A percentile compares a stretch with the other conserved stretches of the same genome.
Conservation (phyloP, 768 basidiomycete genomes). For the Omphalotus guepiniiformis region DNA sequence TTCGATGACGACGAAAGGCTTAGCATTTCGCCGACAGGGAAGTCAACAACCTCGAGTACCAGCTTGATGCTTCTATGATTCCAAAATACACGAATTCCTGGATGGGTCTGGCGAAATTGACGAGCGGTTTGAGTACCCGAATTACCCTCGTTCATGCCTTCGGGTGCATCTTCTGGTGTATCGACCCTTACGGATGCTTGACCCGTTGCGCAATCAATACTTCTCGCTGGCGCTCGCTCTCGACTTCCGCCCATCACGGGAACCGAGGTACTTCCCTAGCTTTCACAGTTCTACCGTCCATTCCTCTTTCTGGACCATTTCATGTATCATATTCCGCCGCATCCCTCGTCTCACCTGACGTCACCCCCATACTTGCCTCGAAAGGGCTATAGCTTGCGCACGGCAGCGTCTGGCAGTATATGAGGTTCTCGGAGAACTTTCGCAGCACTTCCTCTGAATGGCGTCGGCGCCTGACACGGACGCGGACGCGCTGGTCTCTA, state of each 20-base stretch:
- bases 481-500: conserved; percentile 8
- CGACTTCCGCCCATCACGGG: neutral
- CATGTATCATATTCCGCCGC: neutral
- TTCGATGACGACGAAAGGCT: neutral
- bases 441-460: conserved; percentile 24
- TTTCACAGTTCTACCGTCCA: too few species aligned
- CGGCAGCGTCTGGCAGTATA: conserved; percentile 14
- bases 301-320: neutral
- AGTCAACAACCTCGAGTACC: conserved; percentile 3
- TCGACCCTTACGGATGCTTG: too few species aligned
- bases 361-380: neutral
- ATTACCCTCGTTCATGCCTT: neutral
- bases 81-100: neutral
- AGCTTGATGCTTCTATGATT: neutral
- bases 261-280: neutral
- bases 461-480: conserved; percentile 11
- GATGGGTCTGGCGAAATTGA: neutral
- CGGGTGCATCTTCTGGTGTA: neutral
- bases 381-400: neutral
- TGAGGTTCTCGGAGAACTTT: conserved; percentile 20
- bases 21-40: conserved; percentile 4
- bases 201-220: too few species aligned
- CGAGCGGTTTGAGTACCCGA: neutral
- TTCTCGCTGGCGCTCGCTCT: too few species aligned
- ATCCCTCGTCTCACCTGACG: neutral